Evolutionary conservation across 106 monocot species (phyloP), one percentile per base, ranked within the genome.

Genomic region (Hemerocallis citrina): DNA sequence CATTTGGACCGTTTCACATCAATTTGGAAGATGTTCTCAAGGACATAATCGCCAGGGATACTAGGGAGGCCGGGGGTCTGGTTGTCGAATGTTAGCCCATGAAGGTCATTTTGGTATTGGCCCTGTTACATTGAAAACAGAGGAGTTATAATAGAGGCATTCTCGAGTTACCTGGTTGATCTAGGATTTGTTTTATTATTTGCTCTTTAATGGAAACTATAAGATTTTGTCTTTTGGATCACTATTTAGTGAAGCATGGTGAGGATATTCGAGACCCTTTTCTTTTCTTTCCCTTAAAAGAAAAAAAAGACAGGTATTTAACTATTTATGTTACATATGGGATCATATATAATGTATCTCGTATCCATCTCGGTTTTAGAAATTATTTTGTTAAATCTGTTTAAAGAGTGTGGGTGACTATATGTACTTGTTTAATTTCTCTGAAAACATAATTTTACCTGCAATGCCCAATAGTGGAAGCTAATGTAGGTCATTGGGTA

Each of bases 401-500:
- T n/a, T n/a, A n/a, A n/a, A n/a, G n/a, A n/a, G n/a, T n/a, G n/a
- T n/a, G n/a, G n/a, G n/a, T n/a, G n/a, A n/a, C n/a, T n/a, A n/a
- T n/a, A n/a, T n/a, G n/a, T n/a, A n/a, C n/a, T n/a, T n/a, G n/a
- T n/a, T n/a, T n/a, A n/a, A n/a, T n/a, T n/a, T n/a, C 37, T 38
- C 37, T 5, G 37, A 38, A 38, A 11, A 6, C 15, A 4, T 25
- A 7, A 4, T 7, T 33, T 60, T 60, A 79, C 84, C 84, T 84
- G 84, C 20, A 79, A 55, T 46, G 92, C 82, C 92, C 92, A 92
- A 72, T 35, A 92, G 33, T 92, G 86, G 67, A 92, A 92, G 77
- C 86, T 86, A 50, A 92, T 80, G 67, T 80, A 92, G 8, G 86
- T 79, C 82, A 92, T 83, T 7, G 92, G 92, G 65, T 92, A 92